Percentiles rank a stretch among this genome's conserved stretches.
Conservation (phyloP, 805 yeast genomes). For the Cyberlindnera bimundalis region DNA sequence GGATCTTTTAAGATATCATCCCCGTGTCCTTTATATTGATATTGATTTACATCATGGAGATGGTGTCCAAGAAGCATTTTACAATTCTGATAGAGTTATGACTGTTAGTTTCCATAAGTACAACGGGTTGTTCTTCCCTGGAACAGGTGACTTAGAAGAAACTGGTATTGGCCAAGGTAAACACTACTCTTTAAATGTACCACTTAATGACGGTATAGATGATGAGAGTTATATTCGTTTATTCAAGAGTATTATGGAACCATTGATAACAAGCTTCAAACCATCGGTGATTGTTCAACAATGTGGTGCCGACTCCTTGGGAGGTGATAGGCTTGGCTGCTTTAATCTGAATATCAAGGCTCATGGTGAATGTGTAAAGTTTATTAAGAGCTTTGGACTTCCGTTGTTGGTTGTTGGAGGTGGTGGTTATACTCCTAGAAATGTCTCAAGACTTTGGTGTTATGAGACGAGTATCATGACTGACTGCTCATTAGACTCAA, state of each 20-base stretch:
- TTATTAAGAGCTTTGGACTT: constrained; percentile 80
- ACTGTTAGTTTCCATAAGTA: constrained; percentile 94
- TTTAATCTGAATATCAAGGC: constrained; percentile 90
- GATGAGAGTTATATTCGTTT: constrained; percentile 77
- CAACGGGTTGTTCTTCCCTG: constrained; percentile 94
- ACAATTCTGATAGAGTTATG: constrained; percentile 93
- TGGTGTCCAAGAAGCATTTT: constrained; percentile 97
- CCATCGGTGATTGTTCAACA: constrained; percentile 94
- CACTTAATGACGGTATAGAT: constrained; percentile 92
- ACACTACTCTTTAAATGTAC: constrained; percentile 85
- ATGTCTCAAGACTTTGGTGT: constrained; percentile 93
- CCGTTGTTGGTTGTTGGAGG: constrained; percentile 95
- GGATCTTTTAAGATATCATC: constrained; percentile 81
- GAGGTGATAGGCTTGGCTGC: constrained; percentile 91
- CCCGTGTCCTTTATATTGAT: constrained; percentile 89
- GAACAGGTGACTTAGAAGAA: constrained; percentile 92
- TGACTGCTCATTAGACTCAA: constrained; percentile 59
- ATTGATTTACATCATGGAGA: constrained; percentile 97
- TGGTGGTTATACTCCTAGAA: constrained; percentile 96
- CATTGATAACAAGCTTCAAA: constrained; percentile 85
- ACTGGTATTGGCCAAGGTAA: constrained; percentile 86
- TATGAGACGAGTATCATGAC: constrained; percentile 84
- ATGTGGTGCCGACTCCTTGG: constrained; percentile 95
- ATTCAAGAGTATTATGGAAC: constrained; percentile 83
- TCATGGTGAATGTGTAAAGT: constrained; percentile 93